Conservation (phyloP, 805 yeast species). For the Monosporozyma aquatica region DNA sequence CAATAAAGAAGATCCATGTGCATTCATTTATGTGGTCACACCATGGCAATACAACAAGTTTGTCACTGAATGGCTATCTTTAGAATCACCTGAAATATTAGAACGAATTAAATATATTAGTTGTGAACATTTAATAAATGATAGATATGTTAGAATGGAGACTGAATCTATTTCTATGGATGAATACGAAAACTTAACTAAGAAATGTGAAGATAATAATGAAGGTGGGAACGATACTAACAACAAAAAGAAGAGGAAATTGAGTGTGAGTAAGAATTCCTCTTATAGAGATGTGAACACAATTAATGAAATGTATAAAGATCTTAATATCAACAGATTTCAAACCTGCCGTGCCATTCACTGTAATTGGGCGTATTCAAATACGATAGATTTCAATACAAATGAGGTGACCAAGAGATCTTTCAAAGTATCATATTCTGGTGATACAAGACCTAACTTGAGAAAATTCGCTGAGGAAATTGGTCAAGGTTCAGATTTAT, state of each 20-base stretch:
- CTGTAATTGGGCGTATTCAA: constrained; percentile 73
- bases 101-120: constrained; percentile 43
- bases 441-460: constrained; percentile 83
- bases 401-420: constrained; percentile 15
- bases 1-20: constrained; percentile 31
- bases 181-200: constrained; percentile 10
- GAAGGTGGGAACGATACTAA: constrained; percentile 6
- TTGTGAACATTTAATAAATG: constrained; percentile 48
- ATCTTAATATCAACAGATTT: constrained; percentile 37
- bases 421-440: constrained; percentile 80
- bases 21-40: constrained; percentile 47
- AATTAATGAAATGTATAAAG: constrained; percentile 33
- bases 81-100: constrained; percentile 38
- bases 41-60: constrained; percentile 72
- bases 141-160: constrained; percentile 28
- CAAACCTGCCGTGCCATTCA: constrained; percentile 72
- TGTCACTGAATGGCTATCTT: constrained; percentile 54
- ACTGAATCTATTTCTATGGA: constrained; percentile 24
- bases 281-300: constrained; percentile 20
- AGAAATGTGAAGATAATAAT: background rate
- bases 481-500: constrained; percentile 59
- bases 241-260: constrained; percentile 15
- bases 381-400: constrained; percentile 41
- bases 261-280: constrained; percentile 18
- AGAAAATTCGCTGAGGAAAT: constrained; percentile 47